phyloP scores from a whole-genome alignment of 257 asterid species.

The Solanum raphanifolium region DNA sequence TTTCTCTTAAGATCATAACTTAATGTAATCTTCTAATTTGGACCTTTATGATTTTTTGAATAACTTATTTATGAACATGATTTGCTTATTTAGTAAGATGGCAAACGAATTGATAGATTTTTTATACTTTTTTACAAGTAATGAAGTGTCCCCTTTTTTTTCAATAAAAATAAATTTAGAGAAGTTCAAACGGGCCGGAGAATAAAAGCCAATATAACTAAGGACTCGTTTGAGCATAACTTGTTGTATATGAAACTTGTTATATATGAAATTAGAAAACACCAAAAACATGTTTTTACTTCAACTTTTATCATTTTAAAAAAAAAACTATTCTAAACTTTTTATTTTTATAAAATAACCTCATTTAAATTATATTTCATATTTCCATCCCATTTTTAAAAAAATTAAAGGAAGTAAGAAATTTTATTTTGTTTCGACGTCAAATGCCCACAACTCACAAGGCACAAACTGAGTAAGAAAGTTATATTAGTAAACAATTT shows the following conservation, averaged over 20 bases:
- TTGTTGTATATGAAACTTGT: neutral
- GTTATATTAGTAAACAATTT: neutral
- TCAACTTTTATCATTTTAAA: neutral
- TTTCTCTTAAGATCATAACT: neutral
- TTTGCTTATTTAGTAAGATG: too few relatives aligned
- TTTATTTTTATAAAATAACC: too few relatives aligned
- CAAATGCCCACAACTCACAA: neutral
- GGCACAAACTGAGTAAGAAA: neutral
- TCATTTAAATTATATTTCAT: too few relatives aligned
- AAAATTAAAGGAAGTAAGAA: neutral
- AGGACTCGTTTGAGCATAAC: neutral
- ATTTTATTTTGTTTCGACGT: neutral
- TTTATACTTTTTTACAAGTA: too few relatives aligned
- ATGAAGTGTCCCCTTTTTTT: neutral
- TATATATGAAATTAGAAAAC: neutral
- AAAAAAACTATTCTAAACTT: neutral
- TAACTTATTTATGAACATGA: neutral
- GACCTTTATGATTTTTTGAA: neutral
- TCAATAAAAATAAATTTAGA: too few relatives aligned
- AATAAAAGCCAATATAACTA: neutral
- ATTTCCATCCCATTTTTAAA: too few relatives aligned
- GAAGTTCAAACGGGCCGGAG: too few relatives aligned
- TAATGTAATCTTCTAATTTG: neutral
- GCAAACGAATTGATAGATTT: too few relatives aligned
- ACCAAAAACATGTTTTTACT: too few relatives aligned